Percentiles rank a stretch among this genome's conserved stretches.
phyloP scores from a whole-genome alignment of 768 basidiomycete species.

The Cystobasidium ongulense region DNA sequence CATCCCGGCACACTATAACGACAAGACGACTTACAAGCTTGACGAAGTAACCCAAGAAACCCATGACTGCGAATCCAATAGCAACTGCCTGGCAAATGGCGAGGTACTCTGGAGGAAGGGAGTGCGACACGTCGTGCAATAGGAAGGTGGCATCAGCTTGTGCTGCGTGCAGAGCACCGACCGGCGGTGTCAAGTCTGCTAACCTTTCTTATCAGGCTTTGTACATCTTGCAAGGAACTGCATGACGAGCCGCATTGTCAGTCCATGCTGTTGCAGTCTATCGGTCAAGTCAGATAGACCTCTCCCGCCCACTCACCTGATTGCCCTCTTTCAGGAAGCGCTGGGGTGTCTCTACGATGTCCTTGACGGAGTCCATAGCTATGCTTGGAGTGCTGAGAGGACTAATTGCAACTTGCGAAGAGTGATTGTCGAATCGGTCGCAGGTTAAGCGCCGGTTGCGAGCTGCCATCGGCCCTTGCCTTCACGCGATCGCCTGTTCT shows the following conservation, averaged over 20 bases:
- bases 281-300: constrained; percentile 52
- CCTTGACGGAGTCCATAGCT: constrained; percentile 51
- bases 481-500: neutral
- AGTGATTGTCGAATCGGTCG: neutral
- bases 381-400: neutral
- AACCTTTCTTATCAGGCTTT: constrained; percentile 92
- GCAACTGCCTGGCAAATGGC: constrained; percentile 95
- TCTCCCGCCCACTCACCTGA: constrained; percentile 62
- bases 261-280: neutral
- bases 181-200: constrained; percentile 34
- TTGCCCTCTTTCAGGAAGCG: constrained; percentile 87
- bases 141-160: neutral
- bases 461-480: neutral
- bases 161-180: neutral
- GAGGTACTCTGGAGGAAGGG: constrained; percentile 66
- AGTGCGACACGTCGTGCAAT: neutral
- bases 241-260: neutral
- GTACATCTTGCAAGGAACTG: constrained; percentile 96
- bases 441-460: neutral
- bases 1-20: too few relatives aligned
- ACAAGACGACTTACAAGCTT: constrained; percentile 71
- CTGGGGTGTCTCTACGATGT: constrained; percentile 83
- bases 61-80: constrained; percentile 96
- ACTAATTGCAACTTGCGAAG: neutral
- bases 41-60: constrained; percentile 97